Conservation (phyloP, 305 asterid genomes). For the Fraxinus sp. region DNA sequence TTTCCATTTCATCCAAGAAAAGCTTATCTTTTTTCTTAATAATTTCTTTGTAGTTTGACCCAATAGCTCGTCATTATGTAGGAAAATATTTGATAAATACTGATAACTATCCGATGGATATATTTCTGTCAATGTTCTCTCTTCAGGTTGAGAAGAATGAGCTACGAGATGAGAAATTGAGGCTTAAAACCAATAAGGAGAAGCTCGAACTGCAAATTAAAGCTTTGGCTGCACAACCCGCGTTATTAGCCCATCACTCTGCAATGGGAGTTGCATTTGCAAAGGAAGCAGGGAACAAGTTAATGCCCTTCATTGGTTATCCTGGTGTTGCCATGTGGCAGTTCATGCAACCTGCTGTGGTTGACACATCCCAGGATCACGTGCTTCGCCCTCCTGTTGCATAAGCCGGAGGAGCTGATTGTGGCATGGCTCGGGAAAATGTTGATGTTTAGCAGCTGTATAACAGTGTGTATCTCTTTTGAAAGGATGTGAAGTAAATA, state of each 20-base stretch:
- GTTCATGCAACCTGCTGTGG: constrained; percentile 41
- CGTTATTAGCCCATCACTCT: constrained; percentile 28
- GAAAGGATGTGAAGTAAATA: not conserved
- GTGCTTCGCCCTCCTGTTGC: constrained; percentile 48
- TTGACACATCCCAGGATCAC: constrained; percentile 42
- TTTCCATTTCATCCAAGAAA: not conserved
- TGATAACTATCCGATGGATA: not conserved
- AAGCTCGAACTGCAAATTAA: constrained; percentile 39
- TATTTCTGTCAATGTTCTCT: not conserved
- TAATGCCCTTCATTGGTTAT: constrained; percentile 36
- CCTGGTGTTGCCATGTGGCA: constrained; percentile 47
- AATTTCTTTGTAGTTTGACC: not conserved
- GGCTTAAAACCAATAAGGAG: constrained; percentile 33
- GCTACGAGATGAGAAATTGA: constrained; percentile 40
- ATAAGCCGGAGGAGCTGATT: constrained; percentile 15
- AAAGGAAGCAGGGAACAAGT: constrained; percentile 31
- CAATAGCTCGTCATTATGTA: not conserved
- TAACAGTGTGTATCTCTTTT: not conserved
- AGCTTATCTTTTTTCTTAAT: not conserved
- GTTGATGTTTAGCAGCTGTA: not conserved
- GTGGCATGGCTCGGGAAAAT: not conserved
- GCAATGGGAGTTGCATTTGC: constrained; percentile 29
- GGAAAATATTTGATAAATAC: not conserved
- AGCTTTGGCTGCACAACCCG: constrained; percentile 19
- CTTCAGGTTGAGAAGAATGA: constrained; percentile 39